These are phyloP conservation scores for Daldinia vernicosa DNA, from an alignment of 495 filamentous ascomycete genomes.

Conservation along the genomic window DNA sequence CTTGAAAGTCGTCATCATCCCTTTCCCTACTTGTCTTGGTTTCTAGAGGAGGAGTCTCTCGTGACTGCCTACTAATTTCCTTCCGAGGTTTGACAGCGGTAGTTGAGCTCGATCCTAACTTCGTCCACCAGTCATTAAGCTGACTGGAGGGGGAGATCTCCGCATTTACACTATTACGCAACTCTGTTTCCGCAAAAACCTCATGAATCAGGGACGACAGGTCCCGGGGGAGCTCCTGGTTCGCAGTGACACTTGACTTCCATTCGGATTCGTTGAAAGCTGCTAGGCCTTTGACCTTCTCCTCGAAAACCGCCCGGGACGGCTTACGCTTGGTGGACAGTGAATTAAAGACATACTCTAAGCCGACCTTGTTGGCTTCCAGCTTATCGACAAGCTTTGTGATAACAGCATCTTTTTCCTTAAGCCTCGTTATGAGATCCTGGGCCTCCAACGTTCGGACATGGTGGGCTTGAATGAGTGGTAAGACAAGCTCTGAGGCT, in stretches of 20 bases:
- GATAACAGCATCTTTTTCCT: slow-evolving; percentile 83
- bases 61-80: slow-evolving; percentile 14
- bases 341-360: slow-evolving; percentile 75
- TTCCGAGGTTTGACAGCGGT: slow-evolving; percentile 17
- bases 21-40: slow-evolving; percentile 25
- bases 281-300: slow-evolving; percentile 64
- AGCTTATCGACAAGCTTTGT: slow-evolving; percentile 79
- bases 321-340: slow-evolving; percentile 62
- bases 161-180: slow-evolving; percentile 38
- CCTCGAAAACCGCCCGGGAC: slow-evolving; percentile 56
- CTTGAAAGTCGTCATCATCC: slow-evolving; percentile 61
- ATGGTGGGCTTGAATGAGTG: slow-evolving; percentile 69
- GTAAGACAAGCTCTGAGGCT: slow-evolving; percentile 71
- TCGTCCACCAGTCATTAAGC: slow-evolving; percentile 61
- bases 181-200: slow-evolving; percentile 48
- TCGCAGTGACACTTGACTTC: slow-evolving; percentile 47
- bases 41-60: not conserved
- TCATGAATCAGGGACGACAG: slow-evolving; percentile 47
- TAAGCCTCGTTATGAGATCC: slow-evolving; percentile 66
- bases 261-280: slow-evolving; percentile 61
- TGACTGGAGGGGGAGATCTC: slow-evolving; percentile 45
- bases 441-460: slow-evolving; percentile 59
- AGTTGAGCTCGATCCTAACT: slow-evolving; percentile 43
- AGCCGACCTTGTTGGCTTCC: slow-evolving; percentile 71
- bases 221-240: slow-evolving; percentile 45